These are phyloP conservation scores for Oldenlandia corymbosa DNA, from an alignment of 257 asterid species.

Conservation along the genomic window DNA sequence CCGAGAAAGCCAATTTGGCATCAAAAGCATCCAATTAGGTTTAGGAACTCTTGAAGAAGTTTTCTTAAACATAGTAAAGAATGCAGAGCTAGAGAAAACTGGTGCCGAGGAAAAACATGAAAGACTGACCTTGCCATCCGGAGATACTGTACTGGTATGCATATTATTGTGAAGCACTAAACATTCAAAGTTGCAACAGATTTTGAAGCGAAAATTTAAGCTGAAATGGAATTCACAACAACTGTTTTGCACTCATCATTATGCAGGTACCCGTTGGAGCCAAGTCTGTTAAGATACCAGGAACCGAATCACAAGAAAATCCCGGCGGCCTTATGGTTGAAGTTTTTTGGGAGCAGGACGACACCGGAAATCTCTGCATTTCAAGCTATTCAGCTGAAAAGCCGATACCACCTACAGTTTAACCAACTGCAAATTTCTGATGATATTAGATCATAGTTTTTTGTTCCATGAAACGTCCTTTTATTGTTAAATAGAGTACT, in stretches of 20 bases:
- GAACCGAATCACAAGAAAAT: slow-evolving; percentile 19
- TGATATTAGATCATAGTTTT: no score
- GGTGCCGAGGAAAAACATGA: slow-evolving; percentile 14
- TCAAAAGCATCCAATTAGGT: slow-evolving; percentile 27
- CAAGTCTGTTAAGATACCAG: slow-evolving; percentile 24
- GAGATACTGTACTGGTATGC: slow-evolving; percentile 21
- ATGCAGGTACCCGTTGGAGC: slow-evolving; percentile 27
- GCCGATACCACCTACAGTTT: slow-evolving; percentile 21
- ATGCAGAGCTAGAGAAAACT: slow-evolving; percentile 29
- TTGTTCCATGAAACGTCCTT: no score
- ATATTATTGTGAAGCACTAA: background rate
- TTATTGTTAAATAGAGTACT: no score
- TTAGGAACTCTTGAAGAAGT: slow-evolving; percentile 39
- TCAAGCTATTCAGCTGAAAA: slow-evolving; percentile 29
- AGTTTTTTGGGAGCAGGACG: slow-evolving; percentile 35
- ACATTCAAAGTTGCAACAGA: no score
- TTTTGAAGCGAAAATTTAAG: no score
- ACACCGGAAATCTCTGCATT: slow-evolving; percentile 27
- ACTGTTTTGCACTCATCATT: background rate
- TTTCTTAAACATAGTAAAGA: slow-evolving; percentile 30
- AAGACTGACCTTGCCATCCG: slow-evolving; percentile 26
- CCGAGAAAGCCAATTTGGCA: slow-evolving; percentile 24
- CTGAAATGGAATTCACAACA: no score
- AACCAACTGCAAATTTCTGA: background rate
- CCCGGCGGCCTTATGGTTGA: slow-evolving; percentile 33